Evolutionary conservation across 129 eudicot genomes (phyloP).

Genomic region (Dittrichia graveolens): DNA sequence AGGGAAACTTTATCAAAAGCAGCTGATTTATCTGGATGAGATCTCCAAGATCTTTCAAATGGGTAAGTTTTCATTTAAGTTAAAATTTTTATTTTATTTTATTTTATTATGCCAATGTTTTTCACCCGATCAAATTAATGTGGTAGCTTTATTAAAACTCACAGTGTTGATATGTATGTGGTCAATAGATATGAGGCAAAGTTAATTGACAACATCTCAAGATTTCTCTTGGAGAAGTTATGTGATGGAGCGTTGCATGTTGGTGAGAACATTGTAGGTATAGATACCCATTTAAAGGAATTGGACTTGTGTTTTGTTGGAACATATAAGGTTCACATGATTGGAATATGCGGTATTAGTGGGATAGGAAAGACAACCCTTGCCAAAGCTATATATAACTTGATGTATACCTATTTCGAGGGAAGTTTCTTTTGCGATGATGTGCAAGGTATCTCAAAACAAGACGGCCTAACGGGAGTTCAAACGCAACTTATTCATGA

Average conservation of each 20-base stretch:
- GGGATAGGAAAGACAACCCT: slow-evolving; percentile 18
- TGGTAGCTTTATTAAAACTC: no score
- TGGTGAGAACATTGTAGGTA: slow-evolving; percentile 6
- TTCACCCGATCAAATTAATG: no score
- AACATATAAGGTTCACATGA: not conserved
- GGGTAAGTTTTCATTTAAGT: no score
- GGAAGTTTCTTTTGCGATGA: not conserved
- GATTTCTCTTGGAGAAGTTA: not conserved
- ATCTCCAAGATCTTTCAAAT: no score
- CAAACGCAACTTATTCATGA: not conserved
- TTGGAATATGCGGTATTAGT: slow-evolving; percentile 20
- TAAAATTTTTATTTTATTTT: no score
- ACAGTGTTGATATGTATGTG: no score
- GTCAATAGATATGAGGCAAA: slow-evolving; percentile 8
- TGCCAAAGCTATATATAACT: slow-evolving; percentile 13
- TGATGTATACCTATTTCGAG: not conserved
- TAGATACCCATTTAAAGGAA: not conserved
- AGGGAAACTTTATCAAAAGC: not conserved
- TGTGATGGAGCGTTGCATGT: not conserved
- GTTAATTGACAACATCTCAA: not conserved
- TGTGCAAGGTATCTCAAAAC: not conserved
- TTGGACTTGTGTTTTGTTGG: not conserved
- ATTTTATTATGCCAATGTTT: no score
- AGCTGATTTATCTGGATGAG: no score
- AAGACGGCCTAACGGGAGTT: not conserved